Base-by-base conservation (phyloP, 2,329 filamentous ascomycete species). In the Chalaropsis ovoidea region DNA sequence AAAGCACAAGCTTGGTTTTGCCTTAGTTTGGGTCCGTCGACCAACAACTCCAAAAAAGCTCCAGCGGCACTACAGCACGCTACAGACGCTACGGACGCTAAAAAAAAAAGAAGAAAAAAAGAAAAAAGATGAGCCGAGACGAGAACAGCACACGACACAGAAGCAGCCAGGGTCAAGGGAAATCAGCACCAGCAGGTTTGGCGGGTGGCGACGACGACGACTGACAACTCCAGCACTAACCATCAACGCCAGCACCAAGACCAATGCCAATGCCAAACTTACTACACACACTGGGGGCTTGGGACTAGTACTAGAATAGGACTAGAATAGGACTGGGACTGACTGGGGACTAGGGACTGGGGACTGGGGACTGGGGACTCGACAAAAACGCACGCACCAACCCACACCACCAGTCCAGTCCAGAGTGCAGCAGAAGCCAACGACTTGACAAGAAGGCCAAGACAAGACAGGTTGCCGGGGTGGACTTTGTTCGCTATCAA, bases 31-130 rank as follows among this genome's bases (percentile, higher is more conserved):
- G 43, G 5, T 39, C 3, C 35, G 8, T 39, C 35, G 35, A 39
- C 43, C 15, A 19, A n/a, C 43, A 47, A 17, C 43, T 47, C 15
- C 43, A 47, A 47, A 47, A 47, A 47, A 47, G 43, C 43, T 17
- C 43, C 43, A 47, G 27, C 31, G 54, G 54, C 54, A 58, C 54
- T 58, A 58, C 54, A 39, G 52, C 52, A n/a, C n/a, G 31, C 54
- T 39, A 10, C 15, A 58, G 54, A 47, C n/a, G 27, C 27, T 19
- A 31, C 27, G 7, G 27, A 58, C 54, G 54, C 54, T 58, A 58
- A 58, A 58, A 58, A 35, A 31, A 58, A 35, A 58, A 15, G 13
- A 58, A 58, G 39, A 58, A 35, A 31, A 58, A 35, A 58, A 15
- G 13, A 58, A 58, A 58, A 35, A 31, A 58, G n/a, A 58, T 15